These are phyloP conservation scores for Colletotrichum plurivorum DNA, from an alignment of 2,329 filamentous ascomycete genomes.

Conservation along the genomic window DNA sequence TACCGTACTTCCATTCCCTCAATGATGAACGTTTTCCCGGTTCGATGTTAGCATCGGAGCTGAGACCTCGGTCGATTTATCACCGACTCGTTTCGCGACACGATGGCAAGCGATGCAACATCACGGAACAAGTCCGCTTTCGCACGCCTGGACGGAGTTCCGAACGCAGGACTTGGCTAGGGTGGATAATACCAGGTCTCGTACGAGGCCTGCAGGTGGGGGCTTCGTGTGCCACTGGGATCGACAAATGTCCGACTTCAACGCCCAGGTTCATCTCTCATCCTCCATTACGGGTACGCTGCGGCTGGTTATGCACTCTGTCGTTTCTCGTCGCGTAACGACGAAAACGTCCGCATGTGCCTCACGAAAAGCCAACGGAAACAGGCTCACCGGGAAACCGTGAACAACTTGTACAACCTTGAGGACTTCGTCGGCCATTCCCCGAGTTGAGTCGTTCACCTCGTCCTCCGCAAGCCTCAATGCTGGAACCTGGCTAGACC, in stretches of 20 bases:
- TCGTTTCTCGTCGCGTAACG: neutral
- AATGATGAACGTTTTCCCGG: constrained; percentile 1
- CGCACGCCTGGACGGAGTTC: neutral
- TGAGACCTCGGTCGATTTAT: neutral
- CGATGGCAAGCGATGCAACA: neutral
- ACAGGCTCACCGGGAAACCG: too few species aligned
- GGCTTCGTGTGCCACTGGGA: constrained; percentile 1
- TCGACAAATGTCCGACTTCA: constrained; percentile 14
- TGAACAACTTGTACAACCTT: too few species aligned
- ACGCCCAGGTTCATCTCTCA: neutral
- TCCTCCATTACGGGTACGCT: too few species aligned
- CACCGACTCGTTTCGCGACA: neutral
- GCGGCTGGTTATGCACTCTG: neutral
- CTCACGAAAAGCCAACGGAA: neutral
- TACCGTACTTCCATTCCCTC: too few species aligned
- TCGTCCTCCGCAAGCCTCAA: neutral
- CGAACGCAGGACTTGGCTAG: too few species aligned
- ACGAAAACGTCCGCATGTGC: neutral
- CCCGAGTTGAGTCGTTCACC: neutral
- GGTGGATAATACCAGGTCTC: neutral
- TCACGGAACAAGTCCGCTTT: neutral
- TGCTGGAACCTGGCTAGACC: neutral
- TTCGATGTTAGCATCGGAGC: neutral
- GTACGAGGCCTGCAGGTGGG: neutral
- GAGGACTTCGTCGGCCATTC: too few species aligned